Evolutionary conservation across 768 basidiomycete species (phyloP).

Genomic region (Asterophora lycoperdoides): DNA sequence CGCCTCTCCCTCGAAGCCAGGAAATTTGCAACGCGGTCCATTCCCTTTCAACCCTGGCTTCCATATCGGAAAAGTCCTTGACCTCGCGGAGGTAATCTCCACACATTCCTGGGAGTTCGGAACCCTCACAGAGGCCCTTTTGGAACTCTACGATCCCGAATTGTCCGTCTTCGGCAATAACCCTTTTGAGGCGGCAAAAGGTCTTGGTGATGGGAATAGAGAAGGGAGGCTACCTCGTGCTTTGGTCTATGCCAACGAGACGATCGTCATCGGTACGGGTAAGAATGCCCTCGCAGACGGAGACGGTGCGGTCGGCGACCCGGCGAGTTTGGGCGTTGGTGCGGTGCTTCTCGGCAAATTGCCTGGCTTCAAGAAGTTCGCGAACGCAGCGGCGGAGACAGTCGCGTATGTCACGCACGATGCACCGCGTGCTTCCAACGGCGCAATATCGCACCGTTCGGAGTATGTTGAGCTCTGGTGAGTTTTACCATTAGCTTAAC

Average conservation of each 20-base stretch:
- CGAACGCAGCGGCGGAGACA: slow-evolving; percentile 35
- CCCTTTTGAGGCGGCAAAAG: slow-evolving; percentile 1
- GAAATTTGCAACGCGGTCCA: not conserved
- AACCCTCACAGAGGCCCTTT: slow-evolving; percentile 7
- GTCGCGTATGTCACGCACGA: slow-evolving; percentile 37
- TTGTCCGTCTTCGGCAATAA: slow-evolving; percentile 5
- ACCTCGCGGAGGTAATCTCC: slow-evolving; percentile 5
- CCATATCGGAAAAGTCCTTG: slow-evolving; percentile 3
- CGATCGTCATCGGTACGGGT: slow-evolving; percentile 18
- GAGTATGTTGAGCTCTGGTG: slow-evolving; percentile 50
- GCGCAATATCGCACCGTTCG: slow-evolving; percentile 53
- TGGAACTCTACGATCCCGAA: slow-evolving; percentile 10
- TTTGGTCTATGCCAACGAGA: slow-evolving; percentile 4
- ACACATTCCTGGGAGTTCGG: slow-evolving; percentile 12
- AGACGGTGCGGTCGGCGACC: slow-evolving; percentile 49
- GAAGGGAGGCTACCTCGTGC: slow-evolving; percentile 3
- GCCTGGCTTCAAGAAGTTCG: slow-evolving; percentile 22
- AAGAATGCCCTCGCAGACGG: slow-evolving; percentile 1
- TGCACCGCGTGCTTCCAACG: slow-evolving; percentile 37
- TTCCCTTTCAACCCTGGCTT: slow-evolving; percentile 6
- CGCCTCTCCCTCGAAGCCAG: not conserved
- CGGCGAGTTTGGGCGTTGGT: slow-evolving; percentile 46
- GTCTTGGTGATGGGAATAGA: not conserved
- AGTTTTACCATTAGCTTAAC: slow-evolving; percentile 5
- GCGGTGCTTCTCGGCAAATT: slow-evolving; percentile 38